Evolutionary conservation across 2,329 filamentous ascomycete genomes (phyloP).

Genomic region (Sporothrix inflata): DNA sequence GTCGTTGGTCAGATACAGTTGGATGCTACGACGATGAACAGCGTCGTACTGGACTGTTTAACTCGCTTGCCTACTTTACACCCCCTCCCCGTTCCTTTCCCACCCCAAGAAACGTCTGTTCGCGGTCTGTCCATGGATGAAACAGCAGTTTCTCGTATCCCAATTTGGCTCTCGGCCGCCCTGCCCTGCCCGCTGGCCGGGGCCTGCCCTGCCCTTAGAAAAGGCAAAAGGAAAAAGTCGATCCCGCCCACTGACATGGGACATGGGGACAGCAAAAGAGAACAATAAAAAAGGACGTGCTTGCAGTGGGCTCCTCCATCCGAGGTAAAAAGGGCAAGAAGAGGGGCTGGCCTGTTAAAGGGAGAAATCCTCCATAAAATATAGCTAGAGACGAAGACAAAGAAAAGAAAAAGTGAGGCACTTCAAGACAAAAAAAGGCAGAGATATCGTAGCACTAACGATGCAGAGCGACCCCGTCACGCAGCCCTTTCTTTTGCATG

Average conservation of each 20-base stretch:
- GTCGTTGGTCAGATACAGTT: not conserved
- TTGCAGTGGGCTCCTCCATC: not conserved
- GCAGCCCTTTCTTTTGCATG: not conserved
- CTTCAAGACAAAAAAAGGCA: not conserved
- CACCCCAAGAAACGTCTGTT: slow-evolving; percentile 32
- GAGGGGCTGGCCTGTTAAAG: not conserved
- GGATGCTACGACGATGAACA: not conserved
- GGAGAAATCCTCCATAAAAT: not conserved
- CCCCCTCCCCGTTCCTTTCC: slow-evolving; percentile 32
- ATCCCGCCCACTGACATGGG: not conserved
- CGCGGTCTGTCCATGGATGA: slow-evolving; percentile 43
- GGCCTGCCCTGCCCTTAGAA: not conserved
- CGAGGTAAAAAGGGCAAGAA: not conserved
- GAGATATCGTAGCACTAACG: not conserved
- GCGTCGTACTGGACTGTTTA: not conserved
- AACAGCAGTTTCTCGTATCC: slow-evolving; percentile 52
- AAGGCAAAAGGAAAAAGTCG: slow-evolving; percentile 13
- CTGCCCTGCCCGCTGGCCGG: slow-evolving; percentile 16
- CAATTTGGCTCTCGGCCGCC: slow-evolving; percentile 41
- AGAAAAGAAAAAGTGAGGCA: not conserved
- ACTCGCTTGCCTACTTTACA: too few species aligned
- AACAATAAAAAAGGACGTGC: slow-evolving; percentile 4
- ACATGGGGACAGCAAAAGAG: not conserved
- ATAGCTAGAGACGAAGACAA: not conserved
- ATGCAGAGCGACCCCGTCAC: not conserved